phyloP scores from a whole-genome alignment of 345 rosid genomes.

The Acer campestre region DNA sequence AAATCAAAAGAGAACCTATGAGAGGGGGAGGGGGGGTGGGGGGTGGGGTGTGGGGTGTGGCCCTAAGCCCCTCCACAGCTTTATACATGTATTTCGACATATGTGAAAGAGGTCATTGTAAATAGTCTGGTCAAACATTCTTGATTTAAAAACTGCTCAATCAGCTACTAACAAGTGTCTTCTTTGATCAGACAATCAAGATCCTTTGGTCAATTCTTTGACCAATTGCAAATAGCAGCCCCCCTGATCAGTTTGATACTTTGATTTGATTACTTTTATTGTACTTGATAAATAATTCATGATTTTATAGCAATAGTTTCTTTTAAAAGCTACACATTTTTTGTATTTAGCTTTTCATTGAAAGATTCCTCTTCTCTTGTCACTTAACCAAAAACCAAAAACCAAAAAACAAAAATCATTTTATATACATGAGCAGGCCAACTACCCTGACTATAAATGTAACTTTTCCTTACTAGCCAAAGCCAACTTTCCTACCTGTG shows the following conservation, averaged over 20 bases:
- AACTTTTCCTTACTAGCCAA: background rate
- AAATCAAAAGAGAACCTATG: too few species aligned
- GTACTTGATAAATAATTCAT: background rate
- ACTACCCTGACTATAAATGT: background rate
- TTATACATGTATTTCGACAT: background rate
- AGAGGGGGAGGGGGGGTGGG: too few species aligned
- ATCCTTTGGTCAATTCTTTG: background rate
- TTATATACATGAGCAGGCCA: background rate
- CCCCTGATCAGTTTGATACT: background rate
- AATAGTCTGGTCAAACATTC: background rate
- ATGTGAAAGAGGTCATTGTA: background rate
- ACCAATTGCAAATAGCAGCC: background rate
- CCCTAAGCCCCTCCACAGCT: too few species aligned
- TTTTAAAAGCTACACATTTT: background rate
- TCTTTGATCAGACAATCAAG: background rate
- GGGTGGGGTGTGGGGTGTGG: too few species aligned
- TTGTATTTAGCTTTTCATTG: background rate
- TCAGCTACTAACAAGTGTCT: slow-evolving; percentile 1
- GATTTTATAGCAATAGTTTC: background rate
- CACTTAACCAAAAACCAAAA: background rate
- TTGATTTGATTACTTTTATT: background rate
- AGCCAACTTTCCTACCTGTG: background rate
- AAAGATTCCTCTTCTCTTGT: slow-evolving; percentile 10
- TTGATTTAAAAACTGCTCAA: background rate
- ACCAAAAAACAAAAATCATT: background rate